phyloP scores from a whole-genome alignment of 805 yeast genomes.

The Metschnikowia borealis region DNA sequence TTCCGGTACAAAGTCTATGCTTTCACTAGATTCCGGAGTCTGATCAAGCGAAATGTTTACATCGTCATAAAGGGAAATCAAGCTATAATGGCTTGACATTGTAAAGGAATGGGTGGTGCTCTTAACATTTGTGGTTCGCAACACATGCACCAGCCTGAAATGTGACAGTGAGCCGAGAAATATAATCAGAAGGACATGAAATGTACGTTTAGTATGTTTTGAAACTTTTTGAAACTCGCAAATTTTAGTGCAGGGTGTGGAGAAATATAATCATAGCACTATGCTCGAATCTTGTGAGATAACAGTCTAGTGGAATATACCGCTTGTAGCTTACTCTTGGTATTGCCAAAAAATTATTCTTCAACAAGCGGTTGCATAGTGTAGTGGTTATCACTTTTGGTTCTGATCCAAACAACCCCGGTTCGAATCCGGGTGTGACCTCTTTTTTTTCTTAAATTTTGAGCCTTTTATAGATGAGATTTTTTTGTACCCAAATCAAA shows the following conservation, averaged over 20 bases:
- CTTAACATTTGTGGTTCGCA: neutral
- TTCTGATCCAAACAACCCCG: slow-evolving; percentile 81
- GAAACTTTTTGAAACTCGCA: no score
- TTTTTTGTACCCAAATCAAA: no score
- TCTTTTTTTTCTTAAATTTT: slow-evolving; percentile 14
- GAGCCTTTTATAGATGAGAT: no score
- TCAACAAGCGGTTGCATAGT: slow-evolving; percentile 47
- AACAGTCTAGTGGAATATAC: no score
- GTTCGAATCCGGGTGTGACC: slow-evolving; percentile 86
- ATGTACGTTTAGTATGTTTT: neutral
- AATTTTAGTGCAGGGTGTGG: no score
- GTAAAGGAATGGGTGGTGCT: neutral
- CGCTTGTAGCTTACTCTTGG: neutral
- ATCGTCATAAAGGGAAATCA: neutral
- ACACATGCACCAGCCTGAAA: neutral
- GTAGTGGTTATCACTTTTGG: slow-evolving; percentile 81
- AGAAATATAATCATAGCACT: no score
- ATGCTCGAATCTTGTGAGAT: no score
- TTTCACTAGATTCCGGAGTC: neutral
- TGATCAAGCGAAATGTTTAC: neutral
- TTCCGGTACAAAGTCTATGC: neutral
- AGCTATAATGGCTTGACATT: slow-evolving; percentile 1
- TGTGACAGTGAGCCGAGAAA: neutral
- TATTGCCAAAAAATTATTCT: neutral
- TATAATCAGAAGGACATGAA: neutral